Evolutionary conservation across 2,329 filamentous ascomycete genomes (phyloP), one percentile per base, ranked within the genome.

Genomic region (Ophiostoma piceae): DNA sequence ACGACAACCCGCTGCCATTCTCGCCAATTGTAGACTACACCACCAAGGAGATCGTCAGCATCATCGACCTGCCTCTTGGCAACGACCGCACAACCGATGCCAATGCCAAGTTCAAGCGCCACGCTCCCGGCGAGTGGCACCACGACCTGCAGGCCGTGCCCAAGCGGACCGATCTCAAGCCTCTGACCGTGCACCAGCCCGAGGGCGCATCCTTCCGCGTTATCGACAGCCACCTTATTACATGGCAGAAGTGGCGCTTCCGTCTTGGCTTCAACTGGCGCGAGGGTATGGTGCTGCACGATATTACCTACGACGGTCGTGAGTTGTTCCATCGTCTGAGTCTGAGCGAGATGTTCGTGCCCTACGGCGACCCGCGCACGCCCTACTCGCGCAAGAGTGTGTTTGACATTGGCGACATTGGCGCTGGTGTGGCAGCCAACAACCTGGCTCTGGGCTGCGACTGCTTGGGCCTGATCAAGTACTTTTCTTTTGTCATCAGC

Each of bases 341-440:
- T 72, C 83, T 90, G 70, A 87, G 85, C 73, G 90, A 92, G 76
- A 90, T 92, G 85, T 85, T 85, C 1, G 87, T 90, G 0, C 72
- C 72, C 2, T 92, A 91, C 73, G 87, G 81, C 3, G 89, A 91
- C 74, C 87, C 87, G 0, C 84, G 89, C 1, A 79, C 83, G 0
- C 88, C 88, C 0, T 91, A 86, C 75, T 87, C 89, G 68, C 84
- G 88, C 60, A 92, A 92, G 76, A 87, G 88, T 70, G 89, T 89
- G 0, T 91, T 92, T 74, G 89, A 92, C 74, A 85, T 92, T 71
- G 90, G 90, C 7, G 89, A 91, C 71, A 87, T 84, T 16, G 89
- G 89, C 8, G 85, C 87, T 32, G 90, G 89, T 1, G 83, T 85
- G 66, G 86, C 84, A 66, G 86, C 88, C 22, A 92, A 92, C 77